A percentile compares a stretch with the other conserved stretches of the same genome.
Conservation (phyloP, 257 asterid genomes). For the Jaltomata sinuosa region DNA sequence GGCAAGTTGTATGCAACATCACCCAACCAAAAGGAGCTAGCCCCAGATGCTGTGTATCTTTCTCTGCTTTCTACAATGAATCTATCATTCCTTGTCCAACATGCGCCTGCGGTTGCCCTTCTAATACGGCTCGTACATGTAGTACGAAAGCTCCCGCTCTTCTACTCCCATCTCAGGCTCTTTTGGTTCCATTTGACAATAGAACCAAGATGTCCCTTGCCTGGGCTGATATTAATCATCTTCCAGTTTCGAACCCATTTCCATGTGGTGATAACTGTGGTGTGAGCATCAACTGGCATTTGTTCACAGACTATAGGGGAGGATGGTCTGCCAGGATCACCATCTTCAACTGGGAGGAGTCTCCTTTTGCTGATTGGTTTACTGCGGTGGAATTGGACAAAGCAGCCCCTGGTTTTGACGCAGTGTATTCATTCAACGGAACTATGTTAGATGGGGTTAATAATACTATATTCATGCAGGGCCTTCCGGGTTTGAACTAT, state of each 20-base stretch:
- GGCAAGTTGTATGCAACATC: constrained; percentile 94
- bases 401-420: constrained; percentile 60
- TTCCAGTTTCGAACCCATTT: constrained; percentile 52
- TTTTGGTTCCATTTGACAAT: constrained; percentile 69
- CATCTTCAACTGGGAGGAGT: constrained; percentile 79
- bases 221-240: constrained; percentile 70
- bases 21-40: constrained; percentile 51
- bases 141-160: constrained; percentile 52
- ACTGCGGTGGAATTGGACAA: constrained; percentile 57
- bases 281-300: constrained; percentile 84
- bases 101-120: constrained; percentile 80
- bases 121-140: constrained; percentile 31
- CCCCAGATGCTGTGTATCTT: constrained; percentile 89
- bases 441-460: constrained; percentile 36
- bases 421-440: constrained; percentile 80
- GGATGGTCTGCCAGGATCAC: constrained; percentile 96
- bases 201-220: constrained; percentile 47
- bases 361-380: constrained; percentile 72
- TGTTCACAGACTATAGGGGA: constrained; percentile 62
- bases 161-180: constrained; percentile 78
- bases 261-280: constrained; percentile 92
- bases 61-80: constrained; percentile 84
- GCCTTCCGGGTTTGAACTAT: constrained; percentile 63
- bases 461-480: constrained; percentile 85
- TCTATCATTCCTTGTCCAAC: constrained; percentile 83